Conservation (phyloP, 805 yeast species). For the Teunomyces gatunensis region DNA sequence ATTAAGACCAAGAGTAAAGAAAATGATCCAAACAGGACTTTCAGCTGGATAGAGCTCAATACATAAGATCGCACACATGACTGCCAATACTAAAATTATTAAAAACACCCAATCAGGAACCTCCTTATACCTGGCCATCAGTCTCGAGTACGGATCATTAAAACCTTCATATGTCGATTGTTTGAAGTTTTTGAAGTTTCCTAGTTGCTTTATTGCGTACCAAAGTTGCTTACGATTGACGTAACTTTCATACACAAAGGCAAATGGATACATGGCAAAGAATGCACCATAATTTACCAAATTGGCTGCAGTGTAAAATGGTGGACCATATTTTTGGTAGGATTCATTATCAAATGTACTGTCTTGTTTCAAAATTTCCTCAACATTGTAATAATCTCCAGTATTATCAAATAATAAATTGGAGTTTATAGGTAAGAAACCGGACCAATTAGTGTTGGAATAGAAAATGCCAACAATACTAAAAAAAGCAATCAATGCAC, state of each 20-base stretch:
- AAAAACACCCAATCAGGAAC: conserved; percentile 34
- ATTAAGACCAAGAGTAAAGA: conserved; percentile 33
- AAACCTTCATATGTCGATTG: conserved; percentile 30
- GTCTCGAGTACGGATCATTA: conserved; percentile 30
- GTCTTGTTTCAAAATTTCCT: conserved; percentile 5
- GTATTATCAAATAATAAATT: conserved; percentile 23
- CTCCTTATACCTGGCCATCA: conserved; percentile 34
- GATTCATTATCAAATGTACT: conserved; percentile 13
- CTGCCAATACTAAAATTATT: conserved; percentile 22
- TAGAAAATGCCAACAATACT: conserved; percentile 26
- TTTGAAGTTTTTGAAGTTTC: conserved; percentile 12
- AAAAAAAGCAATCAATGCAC: conserved; percentile 21
- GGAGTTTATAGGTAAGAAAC: conserved; percentile 24
- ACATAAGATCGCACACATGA: conserved; percentile 32
- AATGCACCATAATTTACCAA: conserved; percentile 21
- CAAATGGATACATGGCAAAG: conserved; percentile 25
- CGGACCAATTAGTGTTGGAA: conserved; percentile 28
- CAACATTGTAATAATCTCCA: conserved; percentile 21
- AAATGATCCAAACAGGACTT: conserved; percentile 38
- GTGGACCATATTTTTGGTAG: conserved; percentile 19
- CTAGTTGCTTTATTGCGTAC: conserved; percentile 13
- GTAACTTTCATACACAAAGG: conserved; percentile 17
- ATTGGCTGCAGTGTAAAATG: conserved; percentile 22
- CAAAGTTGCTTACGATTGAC: conserved; percentile 13
- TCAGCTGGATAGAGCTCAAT: conserved; percentile 30